Base-by-base conservation (phyloP, 495 filamentous ascomycete genomes). In the Pseudevernia furfuracea region DNA sequence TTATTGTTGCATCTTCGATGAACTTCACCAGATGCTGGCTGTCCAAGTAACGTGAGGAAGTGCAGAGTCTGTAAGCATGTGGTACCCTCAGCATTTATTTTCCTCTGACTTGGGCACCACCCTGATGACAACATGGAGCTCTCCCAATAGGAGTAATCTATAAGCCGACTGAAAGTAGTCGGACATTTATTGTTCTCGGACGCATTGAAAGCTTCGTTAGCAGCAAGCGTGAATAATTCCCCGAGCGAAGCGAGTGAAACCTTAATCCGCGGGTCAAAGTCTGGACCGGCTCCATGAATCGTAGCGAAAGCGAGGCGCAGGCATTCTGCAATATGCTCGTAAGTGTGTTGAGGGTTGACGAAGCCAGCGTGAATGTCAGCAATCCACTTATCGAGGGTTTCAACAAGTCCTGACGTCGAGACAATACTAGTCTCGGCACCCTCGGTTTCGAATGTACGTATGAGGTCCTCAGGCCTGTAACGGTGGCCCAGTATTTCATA, bases 301-400 rank as follows among this genome's bases (percentile, higher is more conserved):
- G 53, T 43, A 17, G 53, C 43, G 23, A n/a, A 58, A 14, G 56
- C 17, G 4, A 36, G 9, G 19, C 32, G 53, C 0, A 59, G 53
- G 36, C 62, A 59, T 64, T 64, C 39, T 25, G 62, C 62, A 39
- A 64, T 28, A 28, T 64, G 62, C 2, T 64, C 62, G 58, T 64
- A 64, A 7, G 32, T 59, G 15, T 21, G 14, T 21, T 15, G 14
- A 55, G 21, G 6, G 5, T 32, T 32, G 49, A 53, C 25, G 52
- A 4, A 34, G 30, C 48, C 48, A 6, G 28, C 30, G 28, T 34
- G 28, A 17, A 55, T 7, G 8, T 21, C 30, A 21, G 12, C 14
- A 32, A 12, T 10, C 59, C 37, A 60, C 4, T 30, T 11, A 2
- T 48, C 41, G 14, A 60, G 41, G 21, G 12, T 2, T 32, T 17